Conservation (phyloP, 176 grass and related monocot species). For the Ampelocalamus luodianensis region DNA sequence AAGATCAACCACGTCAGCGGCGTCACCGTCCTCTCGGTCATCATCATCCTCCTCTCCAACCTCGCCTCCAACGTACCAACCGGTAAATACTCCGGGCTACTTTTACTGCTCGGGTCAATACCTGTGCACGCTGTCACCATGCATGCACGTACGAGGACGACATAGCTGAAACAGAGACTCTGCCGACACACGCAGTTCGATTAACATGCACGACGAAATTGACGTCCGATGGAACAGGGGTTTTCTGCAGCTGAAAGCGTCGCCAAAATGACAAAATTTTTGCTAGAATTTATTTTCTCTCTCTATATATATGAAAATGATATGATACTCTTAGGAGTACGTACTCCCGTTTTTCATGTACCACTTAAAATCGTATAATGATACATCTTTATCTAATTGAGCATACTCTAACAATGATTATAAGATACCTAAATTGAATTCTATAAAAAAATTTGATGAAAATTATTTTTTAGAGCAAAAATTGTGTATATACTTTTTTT, state of each 20-base stretch:
- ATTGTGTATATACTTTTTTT: background rate
- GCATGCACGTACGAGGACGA: background rate
- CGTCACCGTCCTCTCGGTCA: conserved; percentile 70
- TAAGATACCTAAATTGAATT: too few relatives aligned
- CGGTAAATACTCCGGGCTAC: conserved; percentile 40
- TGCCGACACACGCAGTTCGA: background rate
- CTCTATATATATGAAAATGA: too few relatives aligned
- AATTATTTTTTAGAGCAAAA: too few relatives aligned
- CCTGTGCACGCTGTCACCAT: background rate
- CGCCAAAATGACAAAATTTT: background rate
- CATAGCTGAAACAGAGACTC: background rate
- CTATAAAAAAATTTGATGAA: too few relatives aligned
- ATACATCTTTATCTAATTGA: too few relatives aligned
- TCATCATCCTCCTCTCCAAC: conserved; percentile 90
- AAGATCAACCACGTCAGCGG: conserved; percentile 74
- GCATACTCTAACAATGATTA: too few relatives aligned
- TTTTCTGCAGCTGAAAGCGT: background rate
- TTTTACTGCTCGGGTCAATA: background rate
- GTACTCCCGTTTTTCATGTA: too few relatives aligned
- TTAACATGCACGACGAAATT: background rate
- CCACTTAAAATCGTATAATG: too few relatives aligned
- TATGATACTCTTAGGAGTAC: too few relatives aligned
- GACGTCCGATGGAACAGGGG: background rate
- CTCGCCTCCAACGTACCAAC: conserved; percentile 98
- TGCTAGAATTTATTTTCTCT: background rate